Conservation (phyloP, 1,139 yeast genomes). For the Blastobotrys indianensis region DNA sequence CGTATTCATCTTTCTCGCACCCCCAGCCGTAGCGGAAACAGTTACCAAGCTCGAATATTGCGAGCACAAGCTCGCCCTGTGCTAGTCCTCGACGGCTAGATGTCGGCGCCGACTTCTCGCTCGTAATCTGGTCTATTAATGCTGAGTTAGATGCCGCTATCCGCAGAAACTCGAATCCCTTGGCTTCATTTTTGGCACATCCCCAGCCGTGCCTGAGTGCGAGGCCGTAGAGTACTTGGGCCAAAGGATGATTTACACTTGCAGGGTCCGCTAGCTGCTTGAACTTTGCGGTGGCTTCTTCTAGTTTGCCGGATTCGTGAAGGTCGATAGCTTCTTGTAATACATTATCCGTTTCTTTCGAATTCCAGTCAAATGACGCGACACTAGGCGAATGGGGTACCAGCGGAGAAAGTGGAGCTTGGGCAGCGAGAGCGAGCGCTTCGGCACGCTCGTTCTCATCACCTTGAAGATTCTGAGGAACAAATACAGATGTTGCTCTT, state of each 20-base stretch:
- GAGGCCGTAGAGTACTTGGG: conserved; percentile 32
- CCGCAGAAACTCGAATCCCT: conserved; percentile 27
- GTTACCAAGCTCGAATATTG: conserved; percentile 33
- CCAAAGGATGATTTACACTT: conserved; percentile 27
- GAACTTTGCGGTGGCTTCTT: conserved; percentile 23
- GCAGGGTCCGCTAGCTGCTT: conserved; percentile 25
- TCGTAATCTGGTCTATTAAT: conserved; percentile 18
- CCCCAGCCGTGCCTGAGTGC: conserved; percentile 37
- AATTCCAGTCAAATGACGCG: conserved; percentile 4
- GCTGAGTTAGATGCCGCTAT: conserved; percentile 29
- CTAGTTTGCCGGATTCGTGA: conserved; percentile 27
- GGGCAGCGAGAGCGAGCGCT: conserved; percentile 10
- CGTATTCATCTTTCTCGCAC: conserved; percentile 25
- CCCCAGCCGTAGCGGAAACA: conserved; percentile 36
- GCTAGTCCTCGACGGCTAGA: conserved; percentile 17
- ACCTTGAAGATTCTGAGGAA: conserved; percentile 5
- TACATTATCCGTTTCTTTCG: conserved; percentile 19
- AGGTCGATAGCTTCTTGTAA: conserved; percentile 29
- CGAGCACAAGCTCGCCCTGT: conserved; percentile 30
- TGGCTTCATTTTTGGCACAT: conserved; percentile 21
- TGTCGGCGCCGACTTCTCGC: conserved; percentile 3
- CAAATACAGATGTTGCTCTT: conserved; percentile 2
- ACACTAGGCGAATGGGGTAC: neutral
- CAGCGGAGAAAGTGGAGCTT: neutral
- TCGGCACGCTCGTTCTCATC: conserved; percentile 10